Conservation (phyloP, 2,329 filamentous ascomycete genomes). For the Nannizziopsis arthrosporioides region DNA sequence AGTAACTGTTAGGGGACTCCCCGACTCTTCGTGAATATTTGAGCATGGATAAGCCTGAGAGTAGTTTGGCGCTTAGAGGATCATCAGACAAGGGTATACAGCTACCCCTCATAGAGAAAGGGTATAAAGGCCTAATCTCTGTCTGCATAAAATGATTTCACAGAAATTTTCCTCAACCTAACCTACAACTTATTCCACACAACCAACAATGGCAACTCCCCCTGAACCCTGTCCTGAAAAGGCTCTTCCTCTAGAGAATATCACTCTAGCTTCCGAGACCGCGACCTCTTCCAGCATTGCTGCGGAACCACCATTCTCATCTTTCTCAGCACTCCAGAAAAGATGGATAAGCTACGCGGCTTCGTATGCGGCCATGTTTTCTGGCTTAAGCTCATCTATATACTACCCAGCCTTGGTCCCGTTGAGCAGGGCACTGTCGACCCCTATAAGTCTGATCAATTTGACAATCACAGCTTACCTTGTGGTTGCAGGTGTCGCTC, state of each 20-base stretch:
- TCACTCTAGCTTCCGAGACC: background rate
- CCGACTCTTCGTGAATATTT: too few relatives aligned
- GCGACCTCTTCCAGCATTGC: background rate
- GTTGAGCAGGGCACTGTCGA: background rate
- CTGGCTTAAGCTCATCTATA: background rate
- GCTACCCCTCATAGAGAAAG: too few relatives aligned
- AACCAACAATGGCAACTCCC: background rate
- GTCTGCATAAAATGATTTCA: too few relatives aligned
- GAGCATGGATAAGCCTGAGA: too few relatives aligned
- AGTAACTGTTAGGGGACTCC: too few relatives aligned
- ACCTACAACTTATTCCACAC: too few relatives aligned
- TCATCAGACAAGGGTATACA: too few relatives aligned
- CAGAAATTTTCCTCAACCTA: too few relatives aligned
- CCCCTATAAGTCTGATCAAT: constrained; percentile 12
- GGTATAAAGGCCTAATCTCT: too few relatives aligned
- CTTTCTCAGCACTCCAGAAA: constrained; percentile 1
- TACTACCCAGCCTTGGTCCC: background rate
- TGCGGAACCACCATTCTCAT: background rate
- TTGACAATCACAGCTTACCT: constrained; percentile 18
- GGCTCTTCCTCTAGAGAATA: background rate
- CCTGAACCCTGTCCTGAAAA: background rate
- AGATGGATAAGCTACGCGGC: constrained; percentile 8
- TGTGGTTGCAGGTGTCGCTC: constrained; percentile 15
- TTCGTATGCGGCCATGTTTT: constrained; percentile 9
- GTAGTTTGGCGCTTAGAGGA: too few relatives aligned